Percentiles rank a stretch among this genome's conserved stretches.
These are phyloP conservation scores for Clohesyomyces aquaticus DNA, from an alignment of 495 filamentous ascomycete genomes.

Conservation along the genomic window DNA sequence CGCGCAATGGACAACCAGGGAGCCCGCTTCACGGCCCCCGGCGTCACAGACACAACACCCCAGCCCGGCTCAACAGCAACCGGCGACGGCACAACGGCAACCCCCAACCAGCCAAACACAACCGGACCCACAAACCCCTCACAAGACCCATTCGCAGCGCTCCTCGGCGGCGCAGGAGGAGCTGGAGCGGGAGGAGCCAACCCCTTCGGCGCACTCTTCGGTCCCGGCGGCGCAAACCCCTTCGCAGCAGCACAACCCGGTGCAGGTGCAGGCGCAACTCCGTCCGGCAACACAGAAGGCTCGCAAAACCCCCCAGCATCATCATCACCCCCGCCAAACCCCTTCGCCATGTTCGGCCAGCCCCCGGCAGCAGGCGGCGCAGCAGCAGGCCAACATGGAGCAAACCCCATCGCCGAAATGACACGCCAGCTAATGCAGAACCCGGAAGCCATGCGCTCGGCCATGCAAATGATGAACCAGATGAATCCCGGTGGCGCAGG, in stretches of 20 bases:
- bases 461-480: slow-evolving; percentile 51
- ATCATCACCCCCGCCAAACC: slow-evolving; percentile 52
- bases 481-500: not conserved
- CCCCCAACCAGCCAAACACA: slow-evolving; percentile 45
- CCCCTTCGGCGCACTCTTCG: slow-evolving; percentile 71
- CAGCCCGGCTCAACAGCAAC: slow-evolving; percentile 27
- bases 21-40: slow-evolving; percentile 79
- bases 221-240: slow-evolving; percentile 13
- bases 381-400: slow-evolving; percentile 21
- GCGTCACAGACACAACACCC: slow-evolving; percentile 72
- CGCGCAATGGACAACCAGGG: slow-evolving; percentile 61
- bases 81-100: slow-evolving; percentile 45
- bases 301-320: slow-evolving; percentile 18
- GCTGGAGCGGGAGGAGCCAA: slow-evolving; percentile 59
- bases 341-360: slow-evolving; percentile 60
- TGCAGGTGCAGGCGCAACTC: slow-evolving; percentile 32
- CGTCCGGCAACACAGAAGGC: slow-evolving; percentile 20
- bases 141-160: slow-evolving; percentile 49
- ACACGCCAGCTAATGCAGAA: slow-evolving; percentile 50
- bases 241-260: too few relatives aligned
- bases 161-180: slow-evolving; percentile 40
- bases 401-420: slow-evolving; percentile 51
- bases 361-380: slow-evolving; percentile 46
- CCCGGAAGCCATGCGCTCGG: slow-evolving; percentile 47
- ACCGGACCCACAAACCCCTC: slow-evolving; percentile 49